These are phyloP conservation scores for Neoascochyta sp. DNA, from an alignment of 2,329 filamentous ascomycete genomes.

Conservation along the genomic window DNA sequence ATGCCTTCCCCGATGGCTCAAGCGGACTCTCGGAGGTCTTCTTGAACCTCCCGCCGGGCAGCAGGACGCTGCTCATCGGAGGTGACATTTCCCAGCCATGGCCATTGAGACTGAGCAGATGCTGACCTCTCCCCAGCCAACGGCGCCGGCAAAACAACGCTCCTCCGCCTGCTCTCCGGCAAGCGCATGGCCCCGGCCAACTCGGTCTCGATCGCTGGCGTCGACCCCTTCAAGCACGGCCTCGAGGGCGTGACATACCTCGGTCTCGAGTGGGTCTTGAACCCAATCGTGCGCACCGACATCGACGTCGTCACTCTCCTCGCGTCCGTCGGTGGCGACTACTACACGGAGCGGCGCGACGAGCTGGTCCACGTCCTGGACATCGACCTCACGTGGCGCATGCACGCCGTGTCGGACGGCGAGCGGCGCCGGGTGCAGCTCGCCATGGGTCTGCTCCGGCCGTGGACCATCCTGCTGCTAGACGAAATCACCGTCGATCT, in stretches of 20 bases:
- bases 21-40: conserved; percentile 71
- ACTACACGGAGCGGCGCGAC: conserved; percentile 76
- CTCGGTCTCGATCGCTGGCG: conserved; percentile 72
- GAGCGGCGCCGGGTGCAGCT: conserved; percentile 89
- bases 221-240: conserved; percentile 86
- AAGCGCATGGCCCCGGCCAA: conserved; percentile 82
- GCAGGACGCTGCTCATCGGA: conserved; percentile 86
- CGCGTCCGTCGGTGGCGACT: conserved; percentile 77
- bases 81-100: conserved; percentile 47
- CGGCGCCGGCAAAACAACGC: conserved; percentile 93
- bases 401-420: conserved; percentile 93
- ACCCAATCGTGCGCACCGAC: conserved; percentile 91
- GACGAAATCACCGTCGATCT: conserved; percentile 98
- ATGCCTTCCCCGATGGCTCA: conserved; percentile 82
- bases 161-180: conserved; percentile 88
- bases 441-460: conserved; percentile 88
- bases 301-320: conserved; percentile 88
- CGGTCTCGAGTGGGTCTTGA: conserved; percentile 95
- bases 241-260: conserved; percentile 96
- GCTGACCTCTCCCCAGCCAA: conserved; percentile 59
- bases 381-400: conserved; percentile 87
- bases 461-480: conserved; percentile 85
- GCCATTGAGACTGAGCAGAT: too few species aligned
- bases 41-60: conserved; percentile 74
- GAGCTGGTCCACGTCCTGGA: conserved; percentile 86